Base-by-base conservation (phyloP, 345 rosid genomes). In the Euclidium syriacum region DNA sequence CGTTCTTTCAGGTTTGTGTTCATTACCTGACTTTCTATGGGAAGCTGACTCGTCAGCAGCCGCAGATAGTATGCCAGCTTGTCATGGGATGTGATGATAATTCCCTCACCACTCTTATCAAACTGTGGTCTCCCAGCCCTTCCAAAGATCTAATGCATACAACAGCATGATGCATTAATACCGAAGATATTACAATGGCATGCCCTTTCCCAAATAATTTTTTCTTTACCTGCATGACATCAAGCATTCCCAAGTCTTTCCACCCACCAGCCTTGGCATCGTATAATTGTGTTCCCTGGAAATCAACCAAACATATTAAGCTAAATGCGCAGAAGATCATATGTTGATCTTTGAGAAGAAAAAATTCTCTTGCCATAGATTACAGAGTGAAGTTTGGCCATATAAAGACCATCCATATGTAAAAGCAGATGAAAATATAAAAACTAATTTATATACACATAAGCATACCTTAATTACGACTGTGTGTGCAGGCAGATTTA, bases 91-190 rank as follows among this genome's bases (percentile, higher is more conserved):
- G 98, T 92, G 67, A 92, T 92, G 72, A 92, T 92, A 65, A 92
- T 89, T 71, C 98, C 98, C 69, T 92, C 98, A 41, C 98, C 98
- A 71, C 96, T 89, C 77, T 83, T 92, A 73, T 92, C 98, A 83
- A 92, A 92, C 80, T 92, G 98, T 47, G 98, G 98, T 76, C 98
- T 85, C 72, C 98, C 98, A 58, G 98, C 96, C 76, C 98, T 88
- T 68, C 98, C 98, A 82, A 92, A 92, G 38, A 92, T 92, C 98
- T 92, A 58, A 50, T 56, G 70, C 16, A 69, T 46, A 56, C 27
- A 33, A 68, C 34, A 51, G 41, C 52, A 43, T 40, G 41, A 27
- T 29, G 38, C 16, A 27, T 53, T 47, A 44, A 19, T 46, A 70
- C 29, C 58, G 48, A 41, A 48, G 6, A 62, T 62, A 53, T 27